Evolutionary conservation across 306 rosid species (phyloP).

Genomic region (Urtica urens): DNA sequence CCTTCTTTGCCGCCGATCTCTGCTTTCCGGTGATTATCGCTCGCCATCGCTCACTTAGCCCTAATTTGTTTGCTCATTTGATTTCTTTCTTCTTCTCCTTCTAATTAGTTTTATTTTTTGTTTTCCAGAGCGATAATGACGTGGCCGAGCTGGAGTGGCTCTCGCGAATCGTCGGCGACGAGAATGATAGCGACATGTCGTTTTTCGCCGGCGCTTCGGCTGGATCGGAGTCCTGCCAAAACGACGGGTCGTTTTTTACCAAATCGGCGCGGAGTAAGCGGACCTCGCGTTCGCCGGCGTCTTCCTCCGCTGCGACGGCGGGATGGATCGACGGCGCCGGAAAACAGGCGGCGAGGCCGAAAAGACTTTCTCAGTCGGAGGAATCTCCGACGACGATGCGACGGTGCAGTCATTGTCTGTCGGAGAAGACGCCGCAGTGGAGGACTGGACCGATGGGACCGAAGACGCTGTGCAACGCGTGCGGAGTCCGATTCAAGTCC

Average conservation of each 20-base stretch:
- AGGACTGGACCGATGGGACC: slow-evolving; percentile 63
- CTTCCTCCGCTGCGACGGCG: not conserved
- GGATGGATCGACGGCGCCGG: not conserved
- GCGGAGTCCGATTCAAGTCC: slow-evolving; percentile 57
- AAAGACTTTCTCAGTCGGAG: not conserved
- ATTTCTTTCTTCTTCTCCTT: too few species aligned
- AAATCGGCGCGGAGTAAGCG: slow-evolving; percentile 26
- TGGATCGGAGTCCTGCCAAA: not conserved
- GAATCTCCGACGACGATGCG: not conserved
- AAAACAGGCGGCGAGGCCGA: not conserved
- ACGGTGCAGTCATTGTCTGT: slow-evolving; percentile 46
- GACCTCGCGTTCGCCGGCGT: slow-evolving; percentile 16
- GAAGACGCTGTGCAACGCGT: slow-evolving; percentile 56
- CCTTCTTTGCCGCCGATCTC: slow-evolving; percentile 12
- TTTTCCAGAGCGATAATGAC: slow-evolving; percentile 21
- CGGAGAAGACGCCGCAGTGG: slow-evolving; percentile 64
- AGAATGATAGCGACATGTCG: slow-evolving; percentile 46
- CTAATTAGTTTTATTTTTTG: not conserved
- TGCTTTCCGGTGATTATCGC: slow-evolving; percentile 30
- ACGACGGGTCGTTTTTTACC: slow-evolving; percentile 18
- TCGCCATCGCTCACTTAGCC: not conserved
- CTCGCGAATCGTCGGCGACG: slow-evolving; percentile 31
- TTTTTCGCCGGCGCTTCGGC: not conserved
- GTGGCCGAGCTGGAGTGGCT: slow-evolving; percentile 58
- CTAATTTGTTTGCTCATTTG: not conserved